A percentile compares a stretch with the other conserved stretches of the same genome.
These are phyloP conservation scores for Coemansia sp. DNA, from an alignment of 192 early-diverging fungal genomes.

Conservation along the genomic window DNA sequence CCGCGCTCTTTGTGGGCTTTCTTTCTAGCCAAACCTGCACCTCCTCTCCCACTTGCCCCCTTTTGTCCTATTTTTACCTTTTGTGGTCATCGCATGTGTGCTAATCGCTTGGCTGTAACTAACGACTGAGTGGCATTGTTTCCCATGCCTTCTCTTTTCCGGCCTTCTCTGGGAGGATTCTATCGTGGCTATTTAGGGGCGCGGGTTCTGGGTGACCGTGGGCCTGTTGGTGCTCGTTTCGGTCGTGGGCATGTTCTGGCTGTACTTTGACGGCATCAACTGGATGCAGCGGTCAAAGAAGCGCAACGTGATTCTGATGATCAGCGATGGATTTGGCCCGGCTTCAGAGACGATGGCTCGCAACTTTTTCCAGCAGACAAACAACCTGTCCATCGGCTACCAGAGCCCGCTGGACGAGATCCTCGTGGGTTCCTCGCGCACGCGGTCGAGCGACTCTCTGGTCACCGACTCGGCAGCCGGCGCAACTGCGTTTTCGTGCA, in stretches of 20 bases:
- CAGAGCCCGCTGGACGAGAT: constrained; percentile 66
- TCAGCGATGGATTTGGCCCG: constrained; percentile 93
- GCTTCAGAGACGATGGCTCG: constrained; percentile 88
- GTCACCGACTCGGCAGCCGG: constrained; percentile 97
- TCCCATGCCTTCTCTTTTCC: too few species aligned
- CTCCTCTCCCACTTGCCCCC: not conserved
- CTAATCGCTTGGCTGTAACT: not conserved
- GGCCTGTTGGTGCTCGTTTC: constrained; percentile 36
- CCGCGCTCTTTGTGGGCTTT: constrained; percentile 1
- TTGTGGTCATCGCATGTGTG: not conserved
- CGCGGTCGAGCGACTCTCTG: constrained; percentile 72
- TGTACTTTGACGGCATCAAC: constrained; percentile 48
- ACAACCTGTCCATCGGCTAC: constrained; percentile 55
- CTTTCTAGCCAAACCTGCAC: too few species aligned
- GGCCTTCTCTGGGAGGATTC: too few species aligned
- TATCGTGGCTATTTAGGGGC: constrained; percentile 20
- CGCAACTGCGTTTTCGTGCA: constrained; percentile 93
- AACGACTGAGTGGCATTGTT: not conserved
- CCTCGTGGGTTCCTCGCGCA: constrained; percentile 86
- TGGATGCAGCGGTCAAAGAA: constrained; percentile 54
- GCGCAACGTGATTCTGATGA: constrained; percentile 89
- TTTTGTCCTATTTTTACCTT: not conserved
- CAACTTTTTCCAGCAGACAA: constrained; percentile 70
- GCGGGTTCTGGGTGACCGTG: constrained; percentile 49
- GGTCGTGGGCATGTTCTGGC: constrained; percentile 46